Conservation (phyloP, 331 rosid genomes). For the Cydonia oblonga region DNA sequence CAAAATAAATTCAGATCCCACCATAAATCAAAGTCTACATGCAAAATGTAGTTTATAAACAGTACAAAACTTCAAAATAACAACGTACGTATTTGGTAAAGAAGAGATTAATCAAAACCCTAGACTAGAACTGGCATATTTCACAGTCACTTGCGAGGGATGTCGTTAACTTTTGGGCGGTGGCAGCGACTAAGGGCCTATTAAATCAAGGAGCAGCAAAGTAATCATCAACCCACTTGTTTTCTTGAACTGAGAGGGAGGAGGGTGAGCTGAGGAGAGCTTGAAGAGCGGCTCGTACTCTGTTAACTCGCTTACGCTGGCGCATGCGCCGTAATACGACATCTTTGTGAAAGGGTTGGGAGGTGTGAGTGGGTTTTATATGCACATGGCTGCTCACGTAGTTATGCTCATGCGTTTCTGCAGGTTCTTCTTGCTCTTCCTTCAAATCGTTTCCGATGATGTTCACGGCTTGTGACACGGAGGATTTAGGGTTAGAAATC, state of each 20-base stretch:
- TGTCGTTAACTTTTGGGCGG: not conserved
- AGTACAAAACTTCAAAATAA: not conserved
- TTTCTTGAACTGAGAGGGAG: slow-evolving; percentile 1
- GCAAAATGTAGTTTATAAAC: not conserved
- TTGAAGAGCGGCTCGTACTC: slow-evolving; percentile 10
- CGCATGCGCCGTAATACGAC: slow-evolving; percentile 24
- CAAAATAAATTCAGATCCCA: not conserved
- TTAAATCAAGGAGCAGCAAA: slow-evolving; percentile 22
- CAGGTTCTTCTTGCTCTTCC: not conserved
- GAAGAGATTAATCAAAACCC: not conserved
- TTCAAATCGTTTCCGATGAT: not conserved
- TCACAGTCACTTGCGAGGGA: not conserved
- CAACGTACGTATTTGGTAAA: not conserved
- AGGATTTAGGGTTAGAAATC: not conserved
- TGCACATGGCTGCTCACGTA: slow-evolving; percentile 14
- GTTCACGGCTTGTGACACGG: not conserved
- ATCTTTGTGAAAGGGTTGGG: slow-evolving; percentile 19
- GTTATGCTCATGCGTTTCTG: not conserved
- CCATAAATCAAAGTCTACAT: not conserved
- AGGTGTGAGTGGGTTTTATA: slow-evolving; percentile 19
- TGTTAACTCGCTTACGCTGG: slow-evolving; percentile 24
- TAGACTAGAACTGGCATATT: not conserved
- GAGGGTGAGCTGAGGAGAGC: slow-evolving; percentile 14
- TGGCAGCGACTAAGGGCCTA: too few species aligned
- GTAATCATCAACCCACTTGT: slow-evolving; percentile 28